These are phyloP conservation scores for Stagonosporopsis rhizophila DNA, from an alignment of 2,329 filamentous ascomycete species.

Conservation along the genomic window DNA sequence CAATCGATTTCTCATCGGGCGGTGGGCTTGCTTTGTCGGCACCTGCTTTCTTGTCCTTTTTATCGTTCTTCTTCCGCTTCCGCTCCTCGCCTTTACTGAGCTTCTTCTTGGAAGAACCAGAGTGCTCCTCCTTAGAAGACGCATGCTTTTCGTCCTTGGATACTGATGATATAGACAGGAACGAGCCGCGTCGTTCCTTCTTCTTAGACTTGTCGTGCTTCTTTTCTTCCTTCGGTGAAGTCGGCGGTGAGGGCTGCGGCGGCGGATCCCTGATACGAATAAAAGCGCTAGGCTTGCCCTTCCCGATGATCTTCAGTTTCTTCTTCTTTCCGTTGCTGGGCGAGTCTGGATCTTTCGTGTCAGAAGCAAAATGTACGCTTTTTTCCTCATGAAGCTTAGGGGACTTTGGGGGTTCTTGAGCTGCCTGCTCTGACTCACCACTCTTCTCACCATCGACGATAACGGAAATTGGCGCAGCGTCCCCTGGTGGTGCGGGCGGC, in stretches of 20 bases:
- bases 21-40: slow-evolving; percentile 3
- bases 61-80: slow-evolving; percentile 34
- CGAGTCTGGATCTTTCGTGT: slow-evolving; percentile 48
- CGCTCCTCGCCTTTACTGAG: slow-evolving; percentile 35
- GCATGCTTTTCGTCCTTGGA: slow-evolving; percentile 24
- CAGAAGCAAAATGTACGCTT: slow-evolving; percentile 48
- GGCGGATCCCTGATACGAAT: slow-evolving; percentile 40
- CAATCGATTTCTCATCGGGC: slow-evolving; percentile 17
- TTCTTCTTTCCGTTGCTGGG: slow-evolving; percentile 37
- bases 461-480: slow-evolving; percentile 21
- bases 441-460: slow-evolving; percentile 38
- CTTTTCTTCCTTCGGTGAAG: slow-evolving; percentile 42
- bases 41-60: slow-evolving; percentile 31
- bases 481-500: slow-evolving; percentile 13
- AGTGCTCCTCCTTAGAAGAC: slow-evolving; percentile 14
- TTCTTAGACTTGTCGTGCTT: slow-evolving; percentile 34
- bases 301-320: slow-evolving; percentile 29
- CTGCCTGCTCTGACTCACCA: slow-evolving; percentile 48
- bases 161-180: slow-evolving; percentile 26
- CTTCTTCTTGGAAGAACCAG: slow-evolving; percentile 30
- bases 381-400: slow-evolving; percentile 36
- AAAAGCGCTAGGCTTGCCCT: slow-evolving; percentile 43
- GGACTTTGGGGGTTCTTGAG: slow-evolving; percentile 43
- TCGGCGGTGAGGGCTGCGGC: slow-evolving; percentile 24
- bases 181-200: slow-evolving; percentile 30